A percentile compares a stretch with the other conserved stretches of the same genome.
These are phyloP conservation scores for Oldenlandia corymbosa DNA, from an alignment of 257 asterid genomes.

Conservation along the genomic window DNA sequence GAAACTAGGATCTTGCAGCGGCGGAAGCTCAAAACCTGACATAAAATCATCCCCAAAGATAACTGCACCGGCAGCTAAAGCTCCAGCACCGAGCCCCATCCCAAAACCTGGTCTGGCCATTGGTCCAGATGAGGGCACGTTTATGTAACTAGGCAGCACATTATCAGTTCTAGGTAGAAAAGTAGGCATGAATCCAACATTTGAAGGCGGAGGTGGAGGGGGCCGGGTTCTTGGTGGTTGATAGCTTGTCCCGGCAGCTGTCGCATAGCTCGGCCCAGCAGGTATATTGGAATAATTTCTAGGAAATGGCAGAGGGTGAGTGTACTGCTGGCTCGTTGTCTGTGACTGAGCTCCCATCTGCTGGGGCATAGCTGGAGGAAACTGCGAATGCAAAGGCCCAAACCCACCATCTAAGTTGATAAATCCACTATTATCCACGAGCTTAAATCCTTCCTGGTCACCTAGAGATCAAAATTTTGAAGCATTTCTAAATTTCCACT, in stretches of 20 bases:
- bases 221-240: constrained; percentile 26
- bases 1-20: constrained; percentile 34
- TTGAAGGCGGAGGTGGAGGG: constrained; percentile 52
- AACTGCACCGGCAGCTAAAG: constrained; percentile 79
- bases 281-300: constrained; percentile 30
- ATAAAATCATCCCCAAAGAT: constrained; percentile 71
- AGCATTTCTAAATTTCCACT: neutral
- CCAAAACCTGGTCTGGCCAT: constrained; percentile 55
- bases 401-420: constrained; percentile 28
- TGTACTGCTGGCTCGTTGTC: constrained; percentile 23
- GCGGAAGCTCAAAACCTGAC: constrained; percentile 51
- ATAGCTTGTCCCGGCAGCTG: constrained; percentile 25
- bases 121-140: constrained; percentile 46
- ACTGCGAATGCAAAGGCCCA: constrained; percentile 30
- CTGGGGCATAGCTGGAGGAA: constrained; percentile 11
- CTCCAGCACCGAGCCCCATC: constrained; percentile 68
- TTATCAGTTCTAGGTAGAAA: constrained; percentile 36
- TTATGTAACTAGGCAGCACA: constrained; percentile 34
- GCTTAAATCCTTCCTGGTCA: constrained; percentile 38
- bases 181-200: constrained; percentile 48
- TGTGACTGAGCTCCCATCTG: constrained; percentile 30
- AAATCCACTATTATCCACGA: constrained; percentile 25
- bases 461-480: constrained; percentile 26
- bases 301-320: constrained; percentile 32
- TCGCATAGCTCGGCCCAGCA: constrained; percentile 25